Evolutionary conservation across 768 basidiomycete species (phyloP), one percentile per base, ranked within the genome.

Genomic region (Panaeolus cyanescens): DNA sequence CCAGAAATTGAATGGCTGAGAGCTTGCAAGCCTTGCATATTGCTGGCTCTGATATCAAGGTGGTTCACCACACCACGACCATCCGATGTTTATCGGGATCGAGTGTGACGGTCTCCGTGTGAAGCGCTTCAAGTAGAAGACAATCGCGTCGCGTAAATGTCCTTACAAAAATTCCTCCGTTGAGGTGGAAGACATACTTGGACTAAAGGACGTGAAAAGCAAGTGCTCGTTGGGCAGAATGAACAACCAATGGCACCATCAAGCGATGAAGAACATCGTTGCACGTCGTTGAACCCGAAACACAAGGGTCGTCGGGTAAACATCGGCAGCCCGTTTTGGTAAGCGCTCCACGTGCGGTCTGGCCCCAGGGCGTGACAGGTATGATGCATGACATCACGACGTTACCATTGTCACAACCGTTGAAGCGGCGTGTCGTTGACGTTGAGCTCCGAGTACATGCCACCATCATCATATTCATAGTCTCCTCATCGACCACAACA

Each of bases 381-480:
- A 17, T 37, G 33, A 39, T 37, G 22, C 7, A 37, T 36, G 56
- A 57, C 32, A 17, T 57, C 28, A 25, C 33, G 10, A 3, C 10
- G 36, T 57, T 7, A 57, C 22, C 3, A 0, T 3, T 57, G 56
- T 39, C 56, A 57, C 54, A 25, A 42, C 25, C 45, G 17, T 8
- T 50, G 10, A 50, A 50, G 4, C 17, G 45, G 25, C 25, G 45
- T 50, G 45, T 50, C 25, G 45, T 50, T 50, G 22, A 50, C 45
- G 3, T 13, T 15, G 22, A 28, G 45, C 45, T 50, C 45, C 45
- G 45, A 15, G 45, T 50, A 9, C 63, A 69, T 69, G 68, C 66
- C 58, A 61, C 64, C 66, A 64, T 37, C 59, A 42, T 42, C 56
- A 58, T 25, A 30, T 2, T 13, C 45, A 50, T 50, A 28, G 25